A percentile compares a stretch with the other conserved stretches of the same genome.
Evolutionary conservation across 345 rosid genomes (phyloP).

Genomic region (Camelina sativa): DNA sequence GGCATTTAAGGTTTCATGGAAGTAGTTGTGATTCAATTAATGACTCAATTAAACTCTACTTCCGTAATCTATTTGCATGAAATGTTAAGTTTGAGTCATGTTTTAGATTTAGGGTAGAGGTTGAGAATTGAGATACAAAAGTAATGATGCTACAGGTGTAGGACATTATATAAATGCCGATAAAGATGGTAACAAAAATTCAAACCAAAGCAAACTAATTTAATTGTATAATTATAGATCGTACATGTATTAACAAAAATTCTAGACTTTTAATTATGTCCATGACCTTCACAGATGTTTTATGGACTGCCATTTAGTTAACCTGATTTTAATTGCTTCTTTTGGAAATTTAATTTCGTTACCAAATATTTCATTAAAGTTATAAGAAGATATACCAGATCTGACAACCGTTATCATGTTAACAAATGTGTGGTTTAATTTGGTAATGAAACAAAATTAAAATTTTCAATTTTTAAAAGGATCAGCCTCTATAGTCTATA

Average conservation of each 20-base stretch:
- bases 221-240: slow-evolving; percentile 3
- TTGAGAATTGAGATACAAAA: background rate
- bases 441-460: background rate
- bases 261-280: slow-evolving; percentile 3
- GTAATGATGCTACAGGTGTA: slow-evolving; percentile 13
- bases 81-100: slow-evolving; percentile 24
- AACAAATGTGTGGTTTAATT: background rate
- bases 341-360: background rate
- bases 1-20: slow-evolving; percentile 59
- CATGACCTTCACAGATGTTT: background rate
- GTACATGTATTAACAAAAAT: slow-evolving; percentile 1
- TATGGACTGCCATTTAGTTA: background rate
- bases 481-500: background rate
- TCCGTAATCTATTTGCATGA: slow-evolving; percentile 26
- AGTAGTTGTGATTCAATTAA: slow-evolving; percentile 55
- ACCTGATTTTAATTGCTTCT: background rate
- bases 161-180: slow-evolving; percentile 32
- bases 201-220: slow-evolving; percentile 1
- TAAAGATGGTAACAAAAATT: slow-evolving; percentile 33
- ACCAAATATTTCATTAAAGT: background rate
- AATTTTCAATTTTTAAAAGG: background rate
- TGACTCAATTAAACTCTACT: slow-evolving; percentile 20
- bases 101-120: background rate
- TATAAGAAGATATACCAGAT: background rate
- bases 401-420: background rate